Evolutionary conservation across 2,329 filamentous ascomycete species (phyloP), one percentile per base, ranked within the genome.

Genomic region (Ilyonectria destructans): DNA sequence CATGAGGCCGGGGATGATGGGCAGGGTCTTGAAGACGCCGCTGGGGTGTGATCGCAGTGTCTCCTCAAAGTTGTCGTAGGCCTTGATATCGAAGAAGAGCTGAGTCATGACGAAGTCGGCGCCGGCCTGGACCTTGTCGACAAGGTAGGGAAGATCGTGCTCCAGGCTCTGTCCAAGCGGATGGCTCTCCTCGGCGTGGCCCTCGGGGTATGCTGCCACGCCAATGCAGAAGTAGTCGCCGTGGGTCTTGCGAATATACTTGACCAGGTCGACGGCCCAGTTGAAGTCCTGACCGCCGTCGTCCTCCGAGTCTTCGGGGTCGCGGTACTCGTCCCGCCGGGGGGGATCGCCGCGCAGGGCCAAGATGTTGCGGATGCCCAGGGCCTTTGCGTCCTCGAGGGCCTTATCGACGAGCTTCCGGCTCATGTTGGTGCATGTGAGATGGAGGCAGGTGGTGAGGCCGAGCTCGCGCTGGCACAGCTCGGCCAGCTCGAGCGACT

Each of bases 21-120:
- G 92, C 26, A 98, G 93, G 3, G 89, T 90, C 82, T 93, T 93
- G 83, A 99, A 98, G 3, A 89, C 88, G 4, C 94, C 94, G 77
- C 93, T 97, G 55, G 93, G 90, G 77, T 99, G 94, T 60, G 91
- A 89, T 68, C 95, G 87, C 72, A 99, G 81, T 58, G 87, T 89
- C 71, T 85, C 87, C 83, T 98, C 96, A 77, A 97, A 98, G 37
- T 85, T 85, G 62, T 91, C 88, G 79, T 97, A 99, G 19, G 93
- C 93, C 4, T 93, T 87, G 26, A 95, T 88, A 78, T 98, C 95
- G 81, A 97, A 99, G 82, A 98, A 98, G 9, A 99, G 87, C 81
- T 99, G 96, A 1, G 96, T 98, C 94, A 99, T 97, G 82, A 99
- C 93, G 78, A 99, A 99, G 82, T 98, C 95, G 58, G 95, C 96